A percentile compares a stretch with the other conserved stretches of the same genome.
phyloP scores from a whole-genome alignment of 192 early-diverging fungal genomes.

The Phlyctochytrium arcticum region DNA sequence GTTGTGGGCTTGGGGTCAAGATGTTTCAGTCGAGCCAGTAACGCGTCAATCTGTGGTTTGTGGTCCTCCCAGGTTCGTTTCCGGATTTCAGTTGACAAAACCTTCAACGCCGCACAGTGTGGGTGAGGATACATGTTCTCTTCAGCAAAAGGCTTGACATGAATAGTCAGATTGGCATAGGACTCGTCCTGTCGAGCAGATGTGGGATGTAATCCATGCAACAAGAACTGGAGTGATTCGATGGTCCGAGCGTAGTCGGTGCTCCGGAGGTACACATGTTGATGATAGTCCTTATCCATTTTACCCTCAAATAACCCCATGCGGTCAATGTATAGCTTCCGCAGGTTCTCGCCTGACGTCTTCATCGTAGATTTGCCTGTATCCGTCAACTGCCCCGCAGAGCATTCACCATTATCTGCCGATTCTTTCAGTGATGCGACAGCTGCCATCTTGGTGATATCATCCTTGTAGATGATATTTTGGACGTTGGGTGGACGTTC shows the following conservation, averaged over 20 bases:
- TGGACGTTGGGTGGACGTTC: slow-evolving; percentile 9
- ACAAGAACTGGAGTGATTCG: slow-evolving; percentile 62
- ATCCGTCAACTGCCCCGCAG: slow-evolving; percentile 58
- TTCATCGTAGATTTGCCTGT: slow-evolving; percentile 50
- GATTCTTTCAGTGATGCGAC: not conserved
- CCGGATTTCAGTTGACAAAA: slow-evolving; percentile 11
- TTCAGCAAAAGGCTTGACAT: not conserved
- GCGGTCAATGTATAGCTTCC: slow-evolving; percentile 51
- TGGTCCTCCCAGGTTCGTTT: not conserved
- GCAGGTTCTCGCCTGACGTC: slow-evolving; percentile 42
- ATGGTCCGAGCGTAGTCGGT: slow-evolving; percentile 60
- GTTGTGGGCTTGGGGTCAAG: slow-evolving; percentile 16
- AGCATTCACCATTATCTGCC: not conserved
- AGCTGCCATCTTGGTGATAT: not conserved
- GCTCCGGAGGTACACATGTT: slow-evolving; percentile 50
- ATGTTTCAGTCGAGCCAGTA: slow-evolving; percentile 18
- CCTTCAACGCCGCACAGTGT: slow-evolving; percentile 13
- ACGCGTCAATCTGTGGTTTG: not conserved
- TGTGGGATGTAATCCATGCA: slow-evolving; percentile 58
- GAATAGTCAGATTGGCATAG: slow-evolving; percentile 9
- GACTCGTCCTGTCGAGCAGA: slow-evolving; percentile 4
- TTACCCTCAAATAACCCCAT: slow-evolving; percentile 10
- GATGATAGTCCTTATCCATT: not conserved
- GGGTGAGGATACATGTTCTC: slow-evolving; percentile 28
- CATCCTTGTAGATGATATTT: slow-evolving; percentile 5